A percentile compares a stretch with the other conserved stretches of the same genome.
These are phyloP conservation scores for Calonectria pteridis DNA, from an alignment of 2,329 filamentous ascomycete genomes.

Conservation along the genomic window DNA sequence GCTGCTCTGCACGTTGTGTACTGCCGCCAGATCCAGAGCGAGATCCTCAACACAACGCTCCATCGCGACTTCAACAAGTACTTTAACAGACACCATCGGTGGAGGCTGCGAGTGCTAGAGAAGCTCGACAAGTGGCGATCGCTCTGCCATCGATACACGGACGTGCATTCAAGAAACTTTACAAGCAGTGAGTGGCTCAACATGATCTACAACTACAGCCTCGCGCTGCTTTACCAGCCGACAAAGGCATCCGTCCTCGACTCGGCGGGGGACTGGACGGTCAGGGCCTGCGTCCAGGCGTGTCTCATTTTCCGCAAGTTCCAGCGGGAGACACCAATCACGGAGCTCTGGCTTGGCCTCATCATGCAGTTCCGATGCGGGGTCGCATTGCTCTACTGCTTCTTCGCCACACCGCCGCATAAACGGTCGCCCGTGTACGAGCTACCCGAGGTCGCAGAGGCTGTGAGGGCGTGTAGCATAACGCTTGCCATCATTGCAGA, in stretches of 20 bases:
- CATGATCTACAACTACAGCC: constrained; percentile 9
- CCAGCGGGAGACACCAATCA: not conserved
- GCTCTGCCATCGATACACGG: not conserved
- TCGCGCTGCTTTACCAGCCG: not conserved
- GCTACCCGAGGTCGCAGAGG: not conserved
- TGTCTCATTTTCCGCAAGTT: constrained; percentile 3
- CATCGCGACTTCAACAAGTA: constrained; percentile 1
- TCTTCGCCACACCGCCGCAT: not conserved
- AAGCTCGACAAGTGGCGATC: constrained; percentile 3
- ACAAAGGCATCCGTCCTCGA: not conserved
- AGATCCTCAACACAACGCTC: not conserved
- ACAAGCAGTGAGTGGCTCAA: constrained; percentile 5
- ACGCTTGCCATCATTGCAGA: not conserved
- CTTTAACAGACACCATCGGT: not conserved
- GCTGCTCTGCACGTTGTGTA: not conserved
- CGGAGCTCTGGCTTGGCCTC: not conserved
- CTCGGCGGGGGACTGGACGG: not conserved
- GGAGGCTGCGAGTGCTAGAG: not conserved
- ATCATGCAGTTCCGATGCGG: constrained; percentile 2
- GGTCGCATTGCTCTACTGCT: not conserved
- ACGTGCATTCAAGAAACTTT: not conserved
- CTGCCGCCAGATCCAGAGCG: not conserved
- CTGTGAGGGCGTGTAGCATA: not conserved
- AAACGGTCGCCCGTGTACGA: not conserved
- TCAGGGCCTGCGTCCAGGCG: not conserved